Conservation (phyloP, 495 filamentous ascomycete genomes). For the Neurospora sp. region DNA sequence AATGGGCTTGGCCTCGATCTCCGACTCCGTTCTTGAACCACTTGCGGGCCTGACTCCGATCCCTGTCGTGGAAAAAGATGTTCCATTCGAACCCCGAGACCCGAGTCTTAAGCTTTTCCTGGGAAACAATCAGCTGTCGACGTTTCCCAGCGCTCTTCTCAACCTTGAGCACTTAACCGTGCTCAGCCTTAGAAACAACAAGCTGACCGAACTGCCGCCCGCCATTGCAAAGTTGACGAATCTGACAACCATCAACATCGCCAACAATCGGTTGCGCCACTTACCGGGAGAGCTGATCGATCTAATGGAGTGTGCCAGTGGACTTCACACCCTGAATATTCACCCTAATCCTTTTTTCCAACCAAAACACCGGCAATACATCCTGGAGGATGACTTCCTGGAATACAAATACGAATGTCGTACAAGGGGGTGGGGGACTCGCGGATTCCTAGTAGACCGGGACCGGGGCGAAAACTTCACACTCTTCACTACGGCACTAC, state of each 20-base stretch:
- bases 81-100: slow-evolving; percentile 27
- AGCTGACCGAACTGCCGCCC: slow-evolving; percentile 52
- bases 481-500: slow-evolving; percentile 8
- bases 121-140: slow-evolving; percentile 46
- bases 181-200: slow-evolving; percentile 64
- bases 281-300: slow-evolving; percentile 64
- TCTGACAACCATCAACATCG: slow-evolving; percentile 58
- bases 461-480: neutral
- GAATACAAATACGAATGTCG: neutral
- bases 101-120: slow-evolving; percentile 56
- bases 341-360: slow-evolving; percentile 41
- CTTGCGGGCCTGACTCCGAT: slow-evolving; percentile 49
- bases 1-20: slow-evolving; percentile 24
- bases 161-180: slow-evolving; percentile 49
- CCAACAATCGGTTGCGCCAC: slow-evolving; percentile 54
- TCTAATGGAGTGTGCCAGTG: slow-evolving; percentile 36
- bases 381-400: neutral
- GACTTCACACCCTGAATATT: slow-evolving; percentile 25
- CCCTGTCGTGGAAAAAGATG: slow-evolving; percentile 28
- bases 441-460: neutral
- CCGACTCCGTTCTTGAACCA: slow-evolving; percentile 41
- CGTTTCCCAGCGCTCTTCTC: slow-evolving; percentile 42
- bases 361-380: slow-evolving; percentile 10
- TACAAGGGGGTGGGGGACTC: neutral
- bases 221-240: slow-evolving; percentile 53